Base-by-base conservation (phyloP, 768 basidiomycete genomes). In the Cystoderma amianthinum region DNA sequence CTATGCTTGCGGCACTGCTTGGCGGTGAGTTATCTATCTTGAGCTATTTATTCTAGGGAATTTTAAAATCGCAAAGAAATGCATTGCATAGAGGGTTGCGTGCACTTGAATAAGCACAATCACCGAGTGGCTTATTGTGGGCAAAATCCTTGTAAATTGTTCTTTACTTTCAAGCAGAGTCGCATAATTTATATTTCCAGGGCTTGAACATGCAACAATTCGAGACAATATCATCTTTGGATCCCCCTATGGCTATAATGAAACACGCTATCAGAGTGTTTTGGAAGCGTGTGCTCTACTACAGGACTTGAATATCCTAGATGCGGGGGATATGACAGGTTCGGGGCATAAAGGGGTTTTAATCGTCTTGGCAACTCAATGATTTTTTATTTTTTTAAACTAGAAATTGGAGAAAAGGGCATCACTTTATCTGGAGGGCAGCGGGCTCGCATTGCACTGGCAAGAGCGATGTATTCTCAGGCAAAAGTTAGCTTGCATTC, bases 171-270 rank as follows among this genome's bases (percentile, higher is more conserved):
- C 32, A 36, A 16, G 30, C 21, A 7, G 13, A 22, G 15, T 3
- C 34, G 6, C n/a, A 13, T 7, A n/a, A 10, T 17, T 1, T 35
- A 16, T 13, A 19, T 15, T 37, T 40, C 36, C 60, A 67, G 85
- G 83, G 83, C 70, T 89, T 5, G 80, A 86, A 53, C 83, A 88
- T 55, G 85, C 83, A 1, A 85, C 85, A 0, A 87, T 92, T 43
- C 68, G 76, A 16, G 86, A 88, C 43, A 89, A 90, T 53, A 85
- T 94, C 47, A 57, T 86, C 11, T 94, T 89, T 60, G 80, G 80
- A 2, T 70, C 76, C 1, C 60, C 68, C 2, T 69, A 65, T 48
- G 77, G 77, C 2, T 80, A 71, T 53, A 72, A 87, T 49, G 67
- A 71, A 45, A 57, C 58, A n/a, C 69, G 88, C 4, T 91, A 90